Evolutionary conservation across 257 asterid genomes (phyloP), one percentile per base, ranked within the genome.

Genomic region (Sherardia arvensis): DNA sequence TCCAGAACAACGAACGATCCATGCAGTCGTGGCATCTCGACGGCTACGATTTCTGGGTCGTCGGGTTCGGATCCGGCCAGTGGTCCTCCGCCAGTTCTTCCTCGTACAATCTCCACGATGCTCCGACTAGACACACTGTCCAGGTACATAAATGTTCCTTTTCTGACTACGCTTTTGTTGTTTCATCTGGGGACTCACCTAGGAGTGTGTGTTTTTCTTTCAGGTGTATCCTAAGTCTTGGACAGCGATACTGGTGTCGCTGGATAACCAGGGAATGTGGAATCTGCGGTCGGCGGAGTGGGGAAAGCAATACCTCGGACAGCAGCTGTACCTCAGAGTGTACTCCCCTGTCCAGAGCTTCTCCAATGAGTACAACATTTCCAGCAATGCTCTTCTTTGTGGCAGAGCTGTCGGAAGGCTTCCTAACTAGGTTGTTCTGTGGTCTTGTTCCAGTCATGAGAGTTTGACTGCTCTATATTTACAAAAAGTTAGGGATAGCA

Each of bases 181-280:
- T n/a, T n/a, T n/a, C n/a, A n/a, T n/a, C n/a, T n/a, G n/a, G n/a
- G n/a, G n/a, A 0, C 17, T 38, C 47, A 38, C 0, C 14, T n/a
- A 17, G 10, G 47, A 10, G 47, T 38, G 47, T 12, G 26, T 5
- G 56, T 49, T 11, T 49, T 38, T 28, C 26, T 64, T 56, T 74
- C 74, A 93, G 99, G 99, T 90, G 30, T 93, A 87, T 76, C 99
- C 97, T 0, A 78, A 71, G 5, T 87, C 96, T 8, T 93, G 99
- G 99, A 84, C 96, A 8, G 71, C 90, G 0, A 90, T 93, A 54
- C 36, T 87, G 8, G 95, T 87, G 32, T 87, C 99, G 0, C 75
- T 93, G 80, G 99, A 93, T 81, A 90, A 93, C 82, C 96, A 93
- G 69, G 99, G 99, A 0, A 93, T 93, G 96, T 93, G 99, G 97